Conservation (phyloP, 805 yeast genomes). For the Cyberlindnera saturnus region DNA sequence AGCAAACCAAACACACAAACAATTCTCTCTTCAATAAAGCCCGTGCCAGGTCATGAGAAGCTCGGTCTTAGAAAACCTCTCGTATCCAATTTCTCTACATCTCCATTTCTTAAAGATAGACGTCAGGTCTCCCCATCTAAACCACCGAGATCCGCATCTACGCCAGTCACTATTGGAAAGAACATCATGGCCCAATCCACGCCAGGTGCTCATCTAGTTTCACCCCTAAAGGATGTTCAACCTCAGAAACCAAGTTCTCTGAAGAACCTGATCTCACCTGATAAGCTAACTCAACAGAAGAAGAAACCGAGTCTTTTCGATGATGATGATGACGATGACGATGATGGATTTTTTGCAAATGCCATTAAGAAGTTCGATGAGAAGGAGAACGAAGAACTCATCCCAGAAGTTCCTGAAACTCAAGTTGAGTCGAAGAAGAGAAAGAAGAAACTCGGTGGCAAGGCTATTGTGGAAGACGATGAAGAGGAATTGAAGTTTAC, state of each 20-base stretch:
- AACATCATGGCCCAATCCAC: constrained; percentile 22
- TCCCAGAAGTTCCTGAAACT: neutral
- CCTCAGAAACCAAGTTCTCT: constrained; percentile 17
- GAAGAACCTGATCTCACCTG: constrained; percentile 20
- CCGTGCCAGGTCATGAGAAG: constrained; percentile 5
- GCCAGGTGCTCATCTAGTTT: constrained; percentile 11
- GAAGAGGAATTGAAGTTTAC: constrained; percentile 10
- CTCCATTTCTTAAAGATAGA: constrained; percentile 19
- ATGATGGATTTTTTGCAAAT: constrained; percentile 18
- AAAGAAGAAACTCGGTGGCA: constrained; percentile 18
- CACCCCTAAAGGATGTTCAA: constrained; percentile 17
- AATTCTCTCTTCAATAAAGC: constrained; percentile 12
- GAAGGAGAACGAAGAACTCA: neutral
- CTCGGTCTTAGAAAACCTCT: constrained; percentile 10
- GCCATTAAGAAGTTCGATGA: constrained; percentile 6
- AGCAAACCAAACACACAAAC: constrained; percentile 3
- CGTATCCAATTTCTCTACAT: constrained; percentile 14
- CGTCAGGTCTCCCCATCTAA: constrained; percentile 7
- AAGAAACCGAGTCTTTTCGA: constrained; percentile 21
- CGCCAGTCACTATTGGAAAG: constrained; percentile 10
- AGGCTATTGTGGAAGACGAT: constrained; percentile 13
- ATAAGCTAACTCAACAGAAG: constrained; percentile 5
- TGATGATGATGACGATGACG: constrained; percentile 25
- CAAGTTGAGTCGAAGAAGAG: constrained; percentile 8
- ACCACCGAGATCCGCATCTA: constrained; percentile 6